phyloP scores from a whole-genome alignment of 2,329 filamentous ascomycete genomes.

The Malbranchea cinnamomea region DNA sequence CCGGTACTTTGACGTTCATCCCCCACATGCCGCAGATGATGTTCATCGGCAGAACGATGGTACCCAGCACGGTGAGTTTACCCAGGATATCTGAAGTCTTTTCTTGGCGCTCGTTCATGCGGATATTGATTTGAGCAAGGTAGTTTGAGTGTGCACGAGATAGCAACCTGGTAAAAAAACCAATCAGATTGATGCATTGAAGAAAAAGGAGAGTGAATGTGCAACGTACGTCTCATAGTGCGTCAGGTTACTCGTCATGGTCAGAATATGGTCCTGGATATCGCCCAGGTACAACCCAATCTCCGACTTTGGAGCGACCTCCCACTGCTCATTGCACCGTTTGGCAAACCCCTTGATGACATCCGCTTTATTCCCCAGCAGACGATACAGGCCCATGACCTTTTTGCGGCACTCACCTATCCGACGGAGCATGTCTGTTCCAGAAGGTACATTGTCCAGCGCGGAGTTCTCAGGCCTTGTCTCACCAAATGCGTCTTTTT shows the following conservation, averaged over 20 bases:
- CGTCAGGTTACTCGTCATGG: conserved; percentile 90
- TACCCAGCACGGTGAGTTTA: conserved; percentile 87
- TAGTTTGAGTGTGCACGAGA: conserved; percentile 90
- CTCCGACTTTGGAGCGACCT: conserved; percentile 84
- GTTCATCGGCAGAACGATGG: conserved; percentile 96
- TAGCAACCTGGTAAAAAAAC: conserved; percentile 47
- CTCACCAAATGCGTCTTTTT: conserved; percentile 1
- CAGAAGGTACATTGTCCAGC: conserved; percentile 32
- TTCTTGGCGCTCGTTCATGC: conserved; percentile 96
- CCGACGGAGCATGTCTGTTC: conserved; percentile 74
- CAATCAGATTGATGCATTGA: neutral
- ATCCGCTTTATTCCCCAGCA: conserved; percentile 93
- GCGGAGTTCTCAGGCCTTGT: conserved; percentile 18
- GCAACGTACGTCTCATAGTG: conserved; percentile 81
- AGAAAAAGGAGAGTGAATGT: conserved; percentile 7
- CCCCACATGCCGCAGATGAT: conserved; percentile 98
- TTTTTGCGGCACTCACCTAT: conserved; percentile 93
- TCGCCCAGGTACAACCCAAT: conserved; percentile 96
- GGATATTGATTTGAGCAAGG: conserved; percentile 96
- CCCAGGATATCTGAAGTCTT: conserved; percentile 89
- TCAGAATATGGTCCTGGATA: conserved; percentile 98
- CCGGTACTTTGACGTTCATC: conserved; percentile 95
- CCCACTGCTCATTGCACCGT: conserved; percentile 94
- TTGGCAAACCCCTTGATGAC: conserved; percentile 99
- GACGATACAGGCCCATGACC: conserved; percentile 86